phyloP scores from a whole-genome alignment of 2,329 filamentous ascomycete genomes.

The Fusarium equiseti region DNA sequence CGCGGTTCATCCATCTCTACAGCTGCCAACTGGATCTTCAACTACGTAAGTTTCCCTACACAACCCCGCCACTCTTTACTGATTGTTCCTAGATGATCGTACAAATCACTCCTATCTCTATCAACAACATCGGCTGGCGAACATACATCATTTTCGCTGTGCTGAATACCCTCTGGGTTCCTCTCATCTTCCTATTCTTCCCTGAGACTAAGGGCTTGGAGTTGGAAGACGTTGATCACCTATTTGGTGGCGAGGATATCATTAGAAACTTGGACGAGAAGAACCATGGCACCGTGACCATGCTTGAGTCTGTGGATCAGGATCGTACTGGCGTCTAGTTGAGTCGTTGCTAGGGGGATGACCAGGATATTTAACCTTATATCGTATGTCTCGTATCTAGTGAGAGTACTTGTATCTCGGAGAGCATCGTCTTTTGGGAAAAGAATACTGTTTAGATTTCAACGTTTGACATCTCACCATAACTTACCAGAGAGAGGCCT shows the following conservation, averaged over 20 bases:
- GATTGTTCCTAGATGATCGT: slow-evolving; percentile 32
- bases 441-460: neutral
- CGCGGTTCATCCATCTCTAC: slow-evolving; percentile 51
- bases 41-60: too few species aligned
- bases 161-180: slow-evolving; percentile 47
- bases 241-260: slow-evolving; percentile 33
- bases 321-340: neutral
- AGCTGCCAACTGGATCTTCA: slow-evolving; percentile 52
- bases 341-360: neutral
- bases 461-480: neutral
- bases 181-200: slow-evolving; percentile 58
- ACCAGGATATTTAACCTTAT: neutral
- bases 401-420: too few species aligned
- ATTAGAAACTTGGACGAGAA: slow-evolving; percentile 32
- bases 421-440: too few species aligned
- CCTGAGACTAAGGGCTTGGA: slow-evolving; percentile 61
- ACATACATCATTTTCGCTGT: slow-evolving; percentile 65
- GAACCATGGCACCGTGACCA: slow-evolving; percentile 9
- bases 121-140: slow-evolving; percentile 59
- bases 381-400: neutral
- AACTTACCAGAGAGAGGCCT: neutral
- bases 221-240: slow-evolving; percentile 61
- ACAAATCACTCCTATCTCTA: slow-evolving; percentile 40
- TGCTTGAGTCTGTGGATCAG: slow-evolving; percentile 20
- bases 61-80: too few species aligned